phyloP scores from a whole-genome alignment of 257 asterid genomes.

The Plantago ovata region DNA sequence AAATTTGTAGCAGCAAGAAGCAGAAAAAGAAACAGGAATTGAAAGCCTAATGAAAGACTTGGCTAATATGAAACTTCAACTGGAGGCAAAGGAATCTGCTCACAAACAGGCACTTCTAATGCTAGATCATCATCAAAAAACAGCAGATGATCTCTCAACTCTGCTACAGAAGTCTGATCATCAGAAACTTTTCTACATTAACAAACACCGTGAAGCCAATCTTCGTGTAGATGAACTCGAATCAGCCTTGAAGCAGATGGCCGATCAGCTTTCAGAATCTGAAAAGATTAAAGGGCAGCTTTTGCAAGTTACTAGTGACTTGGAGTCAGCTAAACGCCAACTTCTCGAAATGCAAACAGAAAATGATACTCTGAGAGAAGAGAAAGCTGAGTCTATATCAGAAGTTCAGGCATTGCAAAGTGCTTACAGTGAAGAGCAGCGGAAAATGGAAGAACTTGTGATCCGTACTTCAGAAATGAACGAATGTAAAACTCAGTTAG shows the following conservation, averaged over 20 bases:
- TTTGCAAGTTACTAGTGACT: conserved; percentile 23
- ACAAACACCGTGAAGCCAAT: conserved; percentile 30
- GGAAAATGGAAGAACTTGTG: conserved; percentile 28
- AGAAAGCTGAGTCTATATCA: conserved; percentile 23
- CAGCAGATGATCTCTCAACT: conserved; percentile 36
- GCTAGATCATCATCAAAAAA: conserved; percentile 44
- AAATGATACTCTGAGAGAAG: conserved; percentile 24
- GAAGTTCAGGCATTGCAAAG: conserved; percentile 23
- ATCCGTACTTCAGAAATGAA: conserved; percentile 29
- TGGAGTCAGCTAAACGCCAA: conserved; percentile 23
- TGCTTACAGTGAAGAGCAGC: conserved; percentile 28
- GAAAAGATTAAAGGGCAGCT: conserved; percentile 29
- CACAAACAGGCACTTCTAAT: conserved; percentile 44
- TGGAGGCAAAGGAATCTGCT: conserved; percentile 54
- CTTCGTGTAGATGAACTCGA: conserved; percentile 35
- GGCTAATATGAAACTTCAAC: conserved; percentile 36
- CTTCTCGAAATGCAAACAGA: conserved; percentile 31
- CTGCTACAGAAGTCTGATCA: conserved; percentile 40
- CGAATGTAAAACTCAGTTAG: conserved; percentile 16
- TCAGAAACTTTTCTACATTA: conserved; percentile 38
- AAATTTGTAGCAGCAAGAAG: conserved; percentile 23
- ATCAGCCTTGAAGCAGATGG: conserved; percentile 20
- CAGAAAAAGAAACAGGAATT: conserved; percentile 27
- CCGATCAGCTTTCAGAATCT: conserved; percentile 21
- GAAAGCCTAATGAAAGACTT: conserved; percentile 39